Evolutionary conservation across 345 rosid species (phyloP).

Genomic region (Luvunga scandens): DNA sequence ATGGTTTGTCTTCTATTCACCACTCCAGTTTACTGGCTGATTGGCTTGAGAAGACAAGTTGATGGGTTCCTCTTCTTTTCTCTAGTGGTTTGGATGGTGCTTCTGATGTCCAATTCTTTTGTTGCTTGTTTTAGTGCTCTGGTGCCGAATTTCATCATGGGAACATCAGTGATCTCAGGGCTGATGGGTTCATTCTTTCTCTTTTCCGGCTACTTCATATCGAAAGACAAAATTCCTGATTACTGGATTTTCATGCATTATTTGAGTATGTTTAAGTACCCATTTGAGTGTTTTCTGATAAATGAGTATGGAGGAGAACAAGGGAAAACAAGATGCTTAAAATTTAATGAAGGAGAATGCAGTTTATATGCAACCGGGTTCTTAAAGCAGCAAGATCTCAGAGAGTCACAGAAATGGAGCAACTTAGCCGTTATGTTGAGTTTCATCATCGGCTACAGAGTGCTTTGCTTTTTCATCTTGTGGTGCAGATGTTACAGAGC

Average conservation of each 20-base stretch:
- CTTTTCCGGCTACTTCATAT: conserved; percentile 80
- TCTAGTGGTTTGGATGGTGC: conserved; percentile 74
- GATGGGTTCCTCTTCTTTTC: conserved; percentile 72
- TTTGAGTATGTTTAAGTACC: conserved; percentile 77
- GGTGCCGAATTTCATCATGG: conserved; percentile 93
- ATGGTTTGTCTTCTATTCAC: conserved; percentile 65
- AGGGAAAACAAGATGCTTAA: conserved; percentile 43
- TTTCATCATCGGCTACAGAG: conserved; percentile 73
- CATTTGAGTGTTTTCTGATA: conserved; percentile 74
- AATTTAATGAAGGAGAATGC: conserved; percentile 34
- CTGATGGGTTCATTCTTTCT: conserved; percentile 93
- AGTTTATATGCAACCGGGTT: conserved; percentile 42
- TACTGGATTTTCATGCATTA: conserved; percentile 93
- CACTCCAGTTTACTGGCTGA: conserved; percentile 84
- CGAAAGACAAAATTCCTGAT: conserved; percentile 58
- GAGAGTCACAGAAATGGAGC: conserved; percentile 70
- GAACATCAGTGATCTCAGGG: conserved; percentile 83
- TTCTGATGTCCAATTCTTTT: conserved; percentile 78
- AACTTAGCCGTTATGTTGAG: conserved; percentile 68
- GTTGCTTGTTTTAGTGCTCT: conserved; percentile 92
- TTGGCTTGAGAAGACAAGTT: conserved; percentile 56
- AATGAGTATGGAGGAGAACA: conserved; percentile 69
- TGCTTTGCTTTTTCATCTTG: conserved; percentile 65
- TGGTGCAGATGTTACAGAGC: conserved; percentile 65
- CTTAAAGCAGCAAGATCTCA: conserved; percentile 55